Evolutionary conservation across 768 basidiomycete species (phyloP).

Genomic region (Tricholoma sp.): DNA sequence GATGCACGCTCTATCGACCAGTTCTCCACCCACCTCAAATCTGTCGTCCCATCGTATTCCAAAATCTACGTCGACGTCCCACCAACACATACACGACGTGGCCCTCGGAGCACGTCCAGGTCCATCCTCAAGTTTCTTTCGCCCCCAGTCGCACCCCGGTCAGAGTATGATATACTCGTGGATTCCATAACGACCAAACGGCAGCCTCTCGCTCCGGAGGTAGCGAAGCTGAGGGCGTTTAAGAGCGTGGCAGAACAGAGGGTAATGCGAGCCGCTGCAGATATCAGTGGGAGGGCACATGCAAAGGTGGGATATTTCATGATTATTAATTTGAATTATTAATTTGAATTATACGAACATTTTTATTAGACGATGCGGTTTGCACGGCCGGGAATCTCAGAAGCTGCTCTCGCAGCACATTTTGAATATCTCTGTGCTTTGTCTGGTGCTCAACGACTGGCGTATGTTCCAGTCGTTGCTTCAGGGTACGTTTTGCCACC

Average conservation of each 20-base stretch:
- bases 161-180: slow-evolving; percentile 53
- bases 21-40: slow-evolving; percentile 56
- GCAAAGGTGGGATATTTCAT: slow-evolving; percentile 53
- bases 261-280: slow-evolving; percentile 81
- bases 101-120: slow-evolving; percentile 37
- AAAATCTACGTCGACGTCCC: slow-evolving; percentile 52
- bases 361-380: slow-evolving; percentile 76
- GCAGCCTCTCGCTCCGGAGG: slow-evolving; percentile 55
- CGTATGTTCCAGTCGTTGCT: slow-evolving; percentile 98
- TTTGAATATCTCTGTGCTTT: slow-evolving; percentile 87
- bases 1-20: slow-evolving; percentile 53
- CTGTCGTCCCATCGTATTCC: slow-evolving; percentile 42
- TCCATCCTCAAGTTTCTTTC: slow-evolving; percentile 53
- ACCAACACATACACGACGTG: slow-evolving; percentile 26
- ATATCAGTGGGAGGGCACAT: slow-evolving; percentile 82
- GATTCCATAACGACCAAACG: slow-evolving; percentile 45
- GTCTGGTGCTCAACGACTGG: slow-evolving; percentile 75
- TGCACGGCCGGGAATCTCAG: slow-evolving; percentile 37
- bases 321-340: neutral
- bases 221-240: slow-evolving; percentile 67
- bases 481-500: slow-evolving; percentile 59
- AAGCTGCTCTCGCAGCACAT: slow-evolving; percentile 54
- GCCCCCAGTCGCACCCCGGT: slow-evolving; percentile 21
- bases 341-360: neutral
- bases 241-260: slow-evolving; percentile 77